A percentile compares a stretch with the other conserved stretches of the same genome.
Conservation (phyloP, 257 asterid species). For the Ajuga chamaepitys region DNA sequence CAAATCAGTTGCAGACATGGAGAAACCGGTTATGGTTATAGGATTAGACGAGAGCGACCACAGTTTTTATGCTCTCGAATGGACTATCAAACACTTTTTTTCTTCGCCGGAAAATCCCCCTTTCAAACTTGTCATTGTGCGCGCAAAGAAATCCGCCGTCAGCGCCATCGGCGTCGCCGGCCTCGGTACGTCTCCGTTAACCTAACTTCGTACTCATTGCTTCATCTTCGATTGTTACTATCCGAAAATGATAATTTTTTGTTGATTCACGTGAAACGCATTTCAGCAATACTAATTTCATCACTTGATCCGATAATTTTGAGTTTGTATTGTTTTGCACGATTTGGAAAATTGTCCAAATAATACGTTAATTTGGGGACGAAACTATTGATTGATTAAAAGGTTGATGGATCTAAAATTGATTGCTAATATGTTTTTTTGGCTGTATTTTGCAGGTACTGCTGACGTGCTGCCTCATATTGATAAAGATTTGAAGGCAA, state of each 20-base stretch:
- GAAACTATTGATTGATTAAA: too few relatives aligned
- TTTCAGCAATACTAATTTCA: background rate
- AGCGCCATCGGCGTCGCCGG: slow-evolving; percentile 56
- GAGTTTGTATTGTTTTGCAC: too few relatives aligned
- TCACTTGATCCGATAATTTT: background rate
- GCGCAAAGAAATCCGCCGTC: slow-evolving; percentile 53
- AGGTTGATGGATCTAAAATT: too few relatives aligned
- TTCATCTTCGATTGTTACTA: background rate
- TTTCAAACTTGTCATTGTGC: slow-evolving; percentile 61
- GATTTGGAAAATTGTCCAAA: too few relatives aligned
- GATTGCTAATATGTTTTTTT: background rate
- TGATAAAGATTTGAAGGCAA: slow-evolving; percentile 64
- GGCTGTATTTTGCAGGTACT: slow-evolving; percentile 34
- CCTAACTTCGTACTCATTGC: background rate
- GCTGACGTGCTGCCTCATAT: slow-evolving; percentile 61
- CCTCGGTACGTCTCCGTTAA: slow-evolving; percentile 43
- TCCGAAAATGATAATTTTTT: too few relatives aligned
- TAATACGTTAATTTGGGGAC: too few relatives aligned
- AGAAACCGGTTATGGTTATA: slow-evolving; percentile 73
- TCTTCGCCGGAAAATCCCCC: slow-evolving; percentile 28
- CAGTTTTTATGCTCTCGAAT: slow-evolving; percentile 68
- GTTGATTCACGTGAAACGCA: too few relatives aligned
- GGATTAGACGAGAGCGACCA: slow-evolving; percentile 81
- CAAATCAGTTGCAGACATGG: slow-evolving; percentile 21
- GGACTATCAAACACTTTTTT: slow-evolving; percentile 75